Percentiles rank a stretch among this genome's conserved stretches.
phyloP scores from a whole-genome alignment of 2,329 filamentous ascomycete genomes.

The Cordyceps farinosa region DNA sequence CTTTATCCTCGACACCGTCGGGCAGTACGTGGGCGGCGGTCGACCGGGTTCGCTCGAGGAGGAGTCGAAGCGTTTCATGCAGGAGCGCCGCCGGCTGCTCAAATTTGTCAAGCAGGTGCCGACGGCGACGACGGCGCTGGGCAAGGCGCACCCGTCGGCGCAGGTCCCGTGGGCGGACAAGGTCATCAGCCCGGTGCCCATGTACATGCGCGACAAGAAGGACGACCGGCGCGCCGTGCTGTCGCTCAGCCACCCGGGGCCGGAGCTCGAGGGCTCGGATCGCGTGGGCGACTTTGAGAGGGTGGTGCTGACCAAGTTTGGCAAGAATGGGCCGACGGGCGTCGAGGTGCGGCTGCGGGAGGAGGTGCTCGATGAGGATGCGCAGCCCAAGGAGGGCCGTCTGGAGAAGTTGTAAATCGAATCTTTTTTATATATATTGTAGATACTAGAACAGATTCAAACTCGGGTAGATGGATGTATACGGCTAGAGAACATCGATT shows the following conservation, averaged over 20 bases:
- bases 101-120: constrained; percentile 47
- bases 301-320: constrained; percentile 56
- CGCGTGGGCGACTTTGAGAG: constrained; percentile 55
- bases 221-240: constrained; percentile 49
- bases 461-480: background rate
- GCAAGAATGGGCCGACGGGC: constrained; percentile 47
- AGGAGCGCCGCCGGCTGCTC: constrained; percentile 51
- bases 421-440: background rate
- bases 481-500: background rate
- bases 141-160: constrained; percentile 39
- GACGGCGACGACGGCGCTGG: constrained; percentile 39
- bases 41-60: constrained; percentile 25
- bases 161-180: constrained; percentile 56
- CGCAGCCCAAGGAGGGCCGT: constrained; percentile 24
- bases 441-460: background rate
- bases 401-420: constrained; percentile 27
- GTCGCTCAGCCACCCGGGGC: constrained; percentile 55
- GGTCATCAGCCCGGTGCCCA: constrained; percentile 53
- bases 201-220: constrained; percentile 40
- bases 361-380: constrained; percentile 47
- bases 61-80: constrained; percentile 35
- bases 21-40: constrained; percentile 46
- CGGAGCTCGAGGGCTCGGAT: constrained; percentile 46
- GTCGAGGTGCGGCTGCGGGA: constrained; percentile 50
- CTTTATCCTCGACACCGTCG: constrained; percentile 63